These are phyloP conservation scores for Inga laurina DNA, from an alignment of 306 rosid species.

Conservation along the genomic window DNA sequence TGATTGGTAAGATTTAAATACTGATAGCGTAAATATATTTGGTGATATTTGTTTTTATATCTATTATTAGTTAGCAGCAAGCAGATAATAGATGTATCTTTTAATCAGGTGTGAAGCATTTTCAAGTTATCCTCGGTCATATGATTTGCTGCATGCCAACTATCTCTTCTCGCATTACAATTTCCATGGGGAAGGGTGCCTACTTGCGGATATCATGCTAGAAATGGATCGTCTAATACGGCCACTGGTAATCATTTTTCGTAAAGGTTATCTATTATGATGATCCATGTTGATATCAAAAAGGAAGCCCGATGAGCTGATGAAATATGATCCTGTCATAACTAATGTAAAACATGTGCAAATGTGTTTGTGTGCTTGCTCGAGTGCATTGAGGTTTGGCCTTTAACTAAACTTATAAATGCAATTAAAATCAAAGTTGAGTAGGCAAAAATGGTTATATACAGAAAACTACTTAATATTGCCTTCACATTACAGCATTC, in stretches of 20 bases:
- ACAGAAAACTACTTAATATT: not conserved
- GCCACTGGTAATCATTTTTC: slow-evolving; percentile 65
- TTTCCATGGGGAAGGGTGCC: slow-evolving; percentile 57
- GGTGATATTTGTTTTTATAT: not conserved
- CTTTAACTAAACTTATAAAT: slow-evolving; percentile 21
- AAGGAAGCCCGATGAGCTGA: slow-evolving; percentile 19
- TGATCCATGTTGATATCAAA: slow-evolving; percentile 18
- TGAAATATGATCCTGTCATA: not conserved
- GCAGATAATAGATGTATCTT: slow-evolving; percentile 35
- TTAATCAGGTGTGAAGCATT: slow-evolving; percentile 85
- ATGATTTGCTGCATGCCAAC: slow-evolving; percentile 82
- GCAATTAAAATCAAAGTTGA: not conserved
- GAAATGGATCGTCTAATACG: slow-evolving; percentile 92
- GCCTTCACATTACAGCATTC: not conserved
- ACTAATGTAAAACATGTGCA: slow-evolving; percentile 7
- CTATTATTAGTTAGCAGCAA: slow-evolving; percentile 6
- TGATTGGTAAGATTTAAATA: slow-evolving; percentile 66
- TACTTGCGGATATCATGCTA: slow-evolving; percentile 81
- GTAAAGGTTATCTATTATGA: slow-evolving; percentile 1
- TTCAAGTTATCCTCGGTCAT: slow-evolving; percentile 92
- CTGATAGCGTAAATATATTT: not conserved
- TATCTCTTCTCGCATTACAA: slow-evolving; percentile 75
- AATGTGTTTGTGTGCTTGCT: slow-evolving; percentile 5
- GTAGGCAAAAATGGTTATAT: not conserved
- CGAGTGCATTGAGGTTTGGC: slow-evolving; percentile 1